phyloP scores from a whole-genome alignment of 2,329 filamentous ascomycete genomes.

The Aspergillus japonicus region DNA sequence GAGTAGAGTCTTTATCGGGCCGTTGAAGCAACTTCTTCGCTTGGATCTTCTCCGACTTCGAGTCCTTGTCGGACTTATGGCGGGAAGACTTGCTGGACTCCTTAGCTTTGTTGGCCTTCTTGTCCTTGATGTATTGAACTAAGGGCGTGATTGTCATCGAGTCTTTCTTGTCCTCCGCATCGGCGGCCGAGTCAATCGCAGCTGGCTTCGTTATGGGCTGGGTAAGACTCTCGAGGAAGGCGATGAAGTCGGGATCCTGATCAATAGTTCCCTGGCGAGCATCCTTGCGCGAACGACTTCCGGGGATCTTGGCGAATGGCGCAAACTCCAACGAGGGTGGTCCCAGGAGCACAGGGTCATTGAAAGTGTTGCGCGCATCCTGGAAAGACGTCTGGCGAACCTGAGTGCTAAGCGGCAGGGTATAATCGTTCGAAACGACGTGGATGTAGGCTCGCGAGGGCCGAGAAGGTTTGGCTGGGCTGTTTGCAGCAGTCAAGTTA shows the following conservation, averaged over 20 bases:
- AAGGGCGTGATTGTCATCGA: slow-evolving; percentile 81
- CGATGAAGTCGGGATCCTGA: slow-evolving; percentile 92
- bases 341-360: slow-evolving; percentile 69
- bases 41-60: slow-evolving; percentile 42
- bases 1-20: slow-evolving; percentile 33
- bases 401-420: slow-evolving; percentile 65
- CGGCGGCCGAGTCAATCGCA: slow-evolving; percentile 50
- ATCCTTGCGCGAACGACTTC: slow-evolving; percentile 72
- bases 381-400: slow-evolving; percentile 71
- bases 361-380: slow-evolving; percentile 75
- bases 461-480: slow-evolving; percentile 78
- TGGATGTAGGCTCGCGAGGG: slow-evolving; percentile 82
- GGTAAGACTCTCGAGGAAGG: slow-evolving; percentile 83
- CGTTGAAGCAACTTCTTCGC: slow-evolving; percentile 44
- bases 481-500: slow-evolving; percentile 34
- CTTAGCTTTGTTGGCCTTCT: slow-evolving; percentile 77
- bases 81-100: slow-evolving; percentile 47
- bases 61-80: slow-evolving; percentile 43
- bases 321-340: slow-evolving; percentile 80
- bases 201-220: slow-evolving; percentile 63
- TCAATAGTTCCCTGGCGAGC: slow-evolving; percentile 91
- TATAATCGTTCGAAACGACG: slow-evolving; percentile 67
- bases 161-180: slow-evolving; percentile 53
- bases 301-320: slow-evolving; percentile 78
- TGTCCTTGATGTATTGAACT: slow-evolving; percentile 86